Conservation (phyloP, 2,329 filamentous ascomycete species). For the Dactylellina leptospora region DNA sequence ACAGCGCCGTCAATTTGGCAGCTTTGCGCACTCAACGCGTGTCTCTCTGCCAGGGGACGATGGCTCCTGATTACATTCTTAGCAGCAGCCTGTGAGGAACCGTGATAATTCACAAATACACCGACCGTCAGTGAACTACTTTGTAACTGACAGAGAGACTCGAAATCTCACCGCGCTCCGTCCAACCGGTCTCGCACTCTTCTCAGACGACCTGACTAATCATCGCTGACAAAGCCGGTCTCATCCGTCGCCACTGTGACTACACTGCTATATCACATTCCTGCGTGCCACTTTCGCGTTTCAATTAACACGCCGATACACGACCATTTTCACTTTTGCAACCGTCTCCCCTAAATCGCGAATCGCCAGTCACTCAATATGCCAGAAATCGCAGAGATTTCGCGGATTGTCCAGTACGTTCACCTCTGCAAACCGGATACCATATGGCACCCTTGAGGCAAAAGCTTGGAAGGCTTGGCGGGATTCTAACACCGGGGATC, state of each 20-base stretch:
- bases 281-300: constrained; percentile 40
- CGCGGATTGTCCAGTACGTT: constrained; percentile 55
- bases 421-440: background rate
- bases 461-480: constrained; percentile 6
- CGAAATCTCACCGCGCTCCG: background rate
- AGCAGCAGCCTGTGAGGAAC: no score
- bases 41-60: no score
- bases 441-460: background rate
- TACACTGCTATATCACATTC: constrained; percentile 41
- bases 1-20: no score
- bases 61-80: no score
- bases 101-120: no score
- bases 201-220: background rate
- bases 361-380: constrained; percentile 60
- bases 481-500: constrained; percentile 1
- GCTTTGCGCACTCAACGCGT: no score
- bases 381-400: constrained; percentile 71
- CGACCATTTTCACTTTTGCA: background rate
- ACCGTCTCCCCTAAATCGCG: background rate
- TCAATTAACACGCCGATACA: constrained; percentile 8
- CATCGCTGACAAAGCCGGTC: constrained; percentile 1
- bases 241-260: background rate
- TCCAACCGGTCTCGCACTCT: background rate
- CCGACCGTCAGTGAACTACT: no score
- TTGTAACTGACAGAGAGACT: background rate